Evolutionary conservation across 345 rosid species (phyloP).

Genomic region (Atalantia buxifolia): DNA sequence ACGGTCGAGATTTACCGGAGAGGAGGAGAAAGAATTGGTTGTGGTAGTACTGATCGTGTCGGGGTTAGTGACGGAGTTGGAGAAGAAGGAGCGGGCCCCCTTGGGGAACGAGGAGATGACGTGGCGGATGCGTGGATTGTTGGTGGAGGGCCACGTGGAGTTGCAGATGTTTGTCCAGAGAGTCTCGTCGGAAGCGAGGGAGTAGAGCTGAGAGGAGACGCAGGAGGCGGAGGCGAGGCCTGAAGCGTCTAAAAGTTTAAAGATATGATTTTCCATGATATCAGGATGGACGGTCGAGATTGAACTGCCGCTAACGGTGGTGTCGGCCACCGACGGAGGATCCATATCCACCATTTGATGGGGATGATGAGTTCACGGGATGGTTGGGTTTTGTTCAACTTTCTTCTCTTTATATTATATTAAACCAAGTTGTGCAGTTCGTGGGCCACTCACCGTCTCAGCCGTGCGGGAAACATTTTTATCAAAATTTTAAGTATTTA

Average conservation of each 20-base stretch:
- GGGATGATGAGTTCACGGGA: no score
- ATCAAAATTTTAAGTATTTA: no score
- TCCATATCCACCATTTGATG: background rate
- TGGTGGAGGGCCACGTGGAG: conserved; percentile 77
- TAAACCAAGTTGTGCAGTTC: accelerated
- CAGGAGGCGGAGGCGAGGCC: conserved; percentile 57
- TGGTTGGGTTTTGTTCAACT: no score
- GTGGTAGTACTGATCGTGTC: background rate
- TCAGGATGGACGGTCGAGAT: conserved; percentile 52
- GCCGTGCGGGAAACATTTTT: accelerated
- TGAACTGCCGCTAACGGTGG: background rate
- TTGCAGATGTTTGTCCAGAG: conserved; percentile 57
- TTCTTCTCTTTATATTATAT: no score
- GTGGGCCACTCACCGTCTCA: no score
- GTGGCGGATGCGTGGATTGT: conserved; percentile 25
- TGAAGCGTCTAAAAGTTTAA: conserved; percentile 73
- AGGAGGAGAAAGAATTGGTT: background rate
- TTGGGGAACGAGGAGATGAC: conserved; percentile 39
- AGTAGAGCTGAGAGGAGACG: conserved; percentile 45
- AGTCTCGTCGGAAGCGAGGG: conserved; percentile 34
- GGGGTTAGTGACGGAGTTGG: conserved; percentile 44
- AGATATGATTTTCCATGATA: conserved; percentile 54
- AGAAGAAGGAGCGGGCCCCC: conserved; percentile 70
- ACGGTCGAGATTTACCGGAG: background rate
- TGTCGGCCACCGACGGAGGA: background rate